Base-by-base conservation (phyloP, 2,329 filamentous ascomycete species). In the Hymenoscyphus linearis region DNA sequence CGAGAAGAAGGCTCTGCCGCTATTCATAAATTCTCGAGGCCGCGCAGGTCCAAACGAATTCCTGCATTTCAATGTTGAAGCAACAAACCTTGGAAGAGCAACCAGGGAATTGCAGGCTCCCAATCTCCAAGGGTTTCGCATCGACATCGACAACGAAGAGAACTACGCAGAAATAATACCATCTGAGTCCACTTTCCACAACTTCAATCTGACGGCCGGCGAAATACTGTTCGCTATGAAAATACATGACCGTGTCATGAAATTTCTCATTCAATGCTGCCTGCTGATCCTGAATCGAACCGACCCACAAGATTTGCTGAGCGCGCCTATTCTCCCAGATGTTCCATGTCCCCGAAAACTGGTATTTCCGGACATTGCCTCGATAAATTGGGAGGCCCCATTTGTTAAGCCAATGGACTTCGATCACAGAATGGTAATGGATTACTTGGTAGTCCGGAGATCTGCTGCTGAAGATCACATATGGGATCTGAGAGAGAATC, bases 381-480 rank as follows among this genome's bases (percentile, higher is more conserved):
- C 9, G 22, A 22, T 16, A n/a, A 47, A 22, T 10, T 47, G 40
- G 40, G 40, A 47, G 40, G n/a, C 5, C 18, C 55, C 55, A 10
- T 57, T 40, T 10, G 34, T 14, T 13, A 16, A 6, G 3, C 35
- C 36, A 31, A 14, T 9, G 18, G 16, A 9, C 26, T 44, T 26
- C 31, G 25, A 57, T 12, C 14, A 14, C 22, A 10, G 3, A 14
- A 18, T 7, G 55, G 16, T 57, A 6, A 47, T 16, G 13, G 36
- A 57, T 7, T 27, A 40, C 12, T 12, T 57, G 16, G 2, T 13
- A 12, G 55, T 36, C 12, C 4, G 22, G 36, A 13, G 10, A 16
- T 16, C 13, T 5, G 31, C 34, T 16, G 55, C 55, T 40, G 55
- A 57, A 44, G 55, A 57, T 31, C 55, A 57, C n/a, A 27, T 57